Base-by-base conservation (phyloP, 2,329 filamentous ascomycete genomes). In the Chaetothyriales sp. region DNA sequence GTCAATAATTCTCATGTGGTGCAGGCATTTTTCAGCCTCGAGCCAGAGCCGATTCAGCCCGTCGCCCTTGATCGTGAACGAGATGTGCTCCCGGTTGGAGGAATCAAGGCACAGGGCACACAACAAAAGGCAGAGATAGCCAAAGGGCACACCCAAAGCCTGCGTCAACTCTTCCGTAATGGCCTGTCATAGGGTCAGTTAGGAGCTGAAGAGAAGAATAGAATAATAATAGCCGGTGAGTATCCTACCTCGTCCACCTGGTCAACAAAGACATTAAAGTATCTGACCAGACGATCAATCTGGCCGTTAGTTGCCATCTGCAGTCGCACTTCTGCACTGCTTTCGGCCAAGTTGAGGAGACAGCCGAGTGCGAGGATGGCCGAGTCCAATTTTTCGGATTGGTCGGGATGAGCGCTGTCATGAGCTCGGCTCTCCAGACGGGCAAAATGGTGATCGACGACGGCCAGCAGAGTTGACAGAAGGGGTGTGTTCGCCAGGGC, bases 311-410 rank as follows among this genome's bases (percentile, higher is more conserved):
- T 57, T 39, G 32, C 32, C 64, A 75, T 61, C 65, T 70, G 54
- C 61, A 69, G 64, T 49, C 81, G 73, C 10, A 84, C 81, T 19
- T 72, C 65, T 15, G 79, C 71, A 61, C 81, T 87, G 62, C 86
- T 82, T 64, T 95, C 88, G 7, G 86, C 78, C 50, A 95, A 77
- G 61, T 95, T 95, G 65, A 94, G 94, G 66, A 90, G 77, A 19
- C 86, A 79, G 0, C 87, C 89, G 42, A 95, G 71, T 49, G 85
- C 77, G 43, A 95, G 73, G 47, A 95, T 77, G 12, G 95, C 73
- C 47, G 79, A 76, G 57, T 94, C 83, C 49, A 89, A 70, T 8
- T 83, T 67, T 7, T 71, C 70, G 48, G 73, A 73, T 26, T 69
- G 65, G 5, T 64, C 53, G 60, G 50, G 45, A 32, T 60, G 49